These are phyloP conservation scores for Candida rishiriensis DNA, from an alignment of 805 yeast genomes.

Conservation along the genomic window DNA sequence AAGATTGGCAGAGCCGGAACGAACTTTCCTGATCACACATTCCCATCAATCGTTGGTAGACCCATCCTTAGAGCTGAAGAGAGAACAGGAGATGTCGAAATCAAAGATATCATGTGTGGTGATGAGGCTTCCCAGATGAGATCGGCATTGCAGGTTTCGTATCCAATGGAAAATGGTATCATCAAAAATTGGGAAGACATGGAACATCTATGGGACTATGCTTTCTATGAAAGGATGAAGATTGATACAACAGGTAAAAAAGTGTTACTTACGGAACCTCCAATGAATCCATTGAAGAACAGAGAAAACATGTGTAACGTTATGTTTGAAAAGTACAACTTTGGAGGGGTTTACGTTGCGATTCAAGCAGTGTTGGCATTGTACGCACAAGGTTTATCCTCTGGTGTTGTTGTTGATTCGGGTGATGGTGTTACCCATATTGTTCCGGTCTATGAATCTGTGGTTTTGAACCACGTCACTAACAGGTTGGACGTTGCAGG, in stretches of 20 bases:
- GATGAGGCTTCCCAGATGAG: slow-evolving; percentile 90
- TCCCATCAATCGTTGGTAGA: slow-evolving; percentile 96
- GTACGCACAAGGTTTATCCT: slow-evolving; percentile 93
- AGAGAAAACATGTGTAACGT: slow-evolving; percentile 89
- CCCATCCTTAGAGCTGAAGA: slow-evolving; percentile 97
- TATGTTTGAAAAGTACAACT: slow-evolving; percentile 86
- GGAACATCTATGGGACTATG: slow-evolving; percentile 98
- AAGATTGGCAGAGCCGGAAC: slow-evolving; percentile 96
- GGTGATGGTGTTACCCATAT: slow-evolving; percentile 99
- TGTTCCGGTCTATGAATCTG: slow-evolving; percentile 96
- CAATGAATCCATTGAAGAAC: slow-evolving; percentile 91
- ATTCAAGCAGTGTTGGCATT: slow-evolving; percentile 97
- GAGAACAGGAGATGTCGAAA: slow-evolving; percentile 67
- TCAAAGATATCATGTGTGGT: slow-evolving; percentile 97
- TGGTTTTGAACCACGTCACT: slow-evolving; percentile 91
- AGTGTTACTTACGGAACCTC: slow-evolving; percentile 92
- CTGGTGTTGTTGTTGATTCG: slow-evolving; percentile 97
- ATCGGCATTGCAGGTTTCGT: slow-evolving; percentile 85
- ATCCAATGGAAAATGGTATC: slow-evolving; percentile 98
- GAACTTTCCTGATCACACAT: slow-evolving; percentile 94
- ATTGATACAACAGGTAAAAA: slow-evolving; percentile 70
- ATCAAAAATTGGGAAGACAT: slow-evolving; percentile 98
- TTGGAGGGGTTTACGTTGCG: slow-evolving; percentile 92
- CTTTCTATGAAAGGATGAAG: slow-evolving; percentile 87
- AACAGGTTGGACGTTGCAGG: slow-evolving; percentile 96